A percentile compares a stretch with the other conserved stretches of the same genome.
Conservation (phyloP, 768 basidiomycete species). For the Leccinum disarticulatum region DNA sequence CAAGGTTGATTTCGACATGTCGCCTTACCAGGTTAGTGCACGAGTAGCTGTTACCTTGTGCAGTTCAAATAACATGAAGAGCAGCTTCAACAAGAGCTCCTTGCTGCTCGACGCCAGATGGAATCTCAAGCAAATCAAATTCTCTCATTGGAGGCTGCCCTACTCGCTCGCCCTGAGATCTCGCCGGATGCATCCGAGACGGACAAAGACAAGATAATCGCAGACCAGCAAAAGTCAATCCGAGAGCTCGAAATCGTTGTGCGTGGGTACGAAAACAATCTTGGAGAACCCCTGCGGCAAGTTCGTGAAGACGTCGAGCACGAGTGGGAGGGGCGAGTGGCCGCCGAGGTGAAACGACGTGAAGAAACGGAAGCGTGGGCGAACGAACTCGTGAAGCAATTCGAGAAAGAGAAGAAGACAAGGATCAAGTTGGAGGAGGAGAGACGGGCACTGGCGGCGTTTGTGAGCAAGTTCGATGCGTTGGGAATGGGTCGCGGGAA, state of each 20-base stretch:
- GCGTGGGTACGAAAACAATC: slow-evolving; percentile 69
- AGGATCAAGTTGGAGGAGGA: slow-evolving; percentile 72
- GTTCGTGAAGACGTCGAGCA: slow-evolving; percentile 74
- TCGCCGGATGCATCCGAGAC: slow-evolving; percentile 63
- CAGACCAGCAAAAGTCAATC: slow-evolving; percentile 73
- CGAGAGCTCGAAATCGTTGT: slow-evolving; percentile 75
- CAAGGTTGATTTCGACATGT: slow-evolving; percentile 89
- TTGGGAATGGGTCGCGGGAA: slow-evolving; percentile 50
- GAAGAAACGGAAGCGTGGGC: slow-evolving; percentile 77
- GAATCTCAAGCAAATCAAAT: slow-evolving; percentile 84
- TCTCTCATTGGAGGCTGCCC: slow-evolving; percentile 75
- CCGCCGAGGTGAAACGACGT: slow-evolving; percentile 54
- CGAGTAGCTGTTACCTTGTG: neutral
- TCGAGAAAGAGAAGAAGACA: slow-evolving; percentile 79
- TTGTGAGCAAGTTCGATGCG: slow-evolving; percentile 81
- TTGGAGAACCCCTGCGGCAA: slow-evolving; percentile 63
- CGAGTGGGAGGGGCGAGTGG: slow-evolving; percentile 65
- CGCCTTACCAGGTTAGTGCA: slow-evolving; percentile 69
- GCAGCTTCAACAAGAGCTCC: slow-evolving; percentile 85
- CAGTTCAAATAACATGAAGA: neutral
- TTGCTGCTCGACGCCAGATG: slow-evolving; percentile 72
- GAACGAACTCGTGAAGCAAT: slow-evolving; percentile 66
- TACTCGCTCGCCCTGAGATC: slow-evolving; percentile 67
- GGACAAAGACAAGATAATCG: slow-evolving; percentile 74
- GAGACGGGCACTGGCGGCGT: slow-evolving; percentile 72